Base-by-base conservation (phyloP, 2,329 filamentous ascomycete species). In the Aspergillus arachidicola region DNA sequence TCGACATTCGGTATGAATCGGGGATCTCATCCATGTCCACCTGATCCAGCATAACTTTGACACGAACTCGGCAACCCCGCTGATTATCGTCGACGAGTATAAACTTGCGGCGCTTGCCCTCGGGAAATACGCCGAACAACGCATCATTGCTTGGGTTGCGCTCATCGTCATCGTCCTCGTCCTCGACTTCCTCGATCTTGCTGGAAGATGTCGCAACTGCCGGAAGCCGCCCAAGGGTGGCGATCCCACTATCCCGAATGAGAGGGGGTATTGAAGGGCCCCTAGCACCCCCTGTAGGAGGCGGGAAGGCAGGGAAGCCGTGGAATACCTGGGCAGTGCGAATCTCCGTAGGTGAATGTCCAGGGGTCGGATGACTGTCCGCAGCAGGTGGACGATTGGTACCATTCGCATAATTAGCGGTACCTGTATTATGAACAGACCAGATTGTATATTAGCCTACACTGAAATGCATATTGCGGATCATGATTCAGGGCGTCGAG, bases 1-100 rank as follows among this genome's bases (percentile, higher is more conserved):
- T 94, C 60, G 87, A 88, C 80, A 93, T 93, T 69, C 94, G 91
- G 81, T 97, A 97, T 19, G 92, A 95, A 77, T 98, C 94, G 1
- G 94, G 94, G 74, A 98, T 96, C 79, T 98, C 94, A 73, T 94
- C 91, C 82, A 95, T 96, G 76, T 97, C 91, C 70, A 97, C 93
- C 51, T 90, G 89, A 74, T 97, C 93, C n/a, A 99, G 87, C 66
- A 91, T 95, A 58, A 97, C 94, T 65, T 94, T 91, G 53, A 98
- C 94, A 19, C 94, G 89, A 1, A 97, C 89, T 48, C 93, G 87
- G 57, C 88, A 90, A 58, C 90, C 91, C 41, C 92, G 90, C 66
- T 93, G 91, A 58, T 88, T 89, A 76, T 98, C 94, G 69, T 97
- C 94, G 32, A 98, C 93, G 11, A 98, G 87, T 70, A 98, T 97